Evolutionary conservation across 345 rosid species (phyloP).

Genomic region (Bruguiera sexangula): DNA sequence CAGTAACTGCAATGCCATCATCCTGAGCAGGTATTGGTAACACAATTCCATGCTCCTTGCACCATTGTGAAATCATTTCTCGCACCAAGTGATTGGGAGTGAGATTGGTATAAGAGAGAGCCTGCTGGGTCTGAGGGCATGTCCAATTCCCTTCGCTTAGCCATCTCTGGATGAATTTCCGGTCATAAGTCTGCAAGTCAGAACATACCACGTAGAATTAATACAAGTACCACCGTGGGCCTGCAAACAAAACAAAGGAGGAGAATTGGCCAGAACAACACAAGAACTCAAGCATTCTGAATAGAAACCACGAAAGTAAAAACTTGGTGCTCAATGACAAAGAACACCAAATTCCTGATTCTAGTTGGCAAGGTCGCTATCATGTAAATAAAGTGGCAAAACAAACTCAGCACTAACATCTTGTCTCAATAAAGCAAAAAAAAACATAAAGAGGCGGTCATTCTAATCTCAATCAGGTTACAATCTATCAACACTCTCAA

Average conservation of each 20-base stretch:
- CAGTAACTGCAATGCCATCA: conserved; percentile 20
- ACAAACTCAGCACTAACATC: not conserved
- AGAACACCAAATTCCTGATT: not conserved
- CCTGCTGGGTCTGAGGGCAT: conserved; percentile 48
- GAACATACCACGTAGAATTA: conserved; percentile 9
- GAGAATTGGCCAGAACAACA: not conserved
- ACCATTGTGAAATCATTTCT: conserved; percentile 52
- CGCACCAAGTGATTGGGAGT: conserved; percentile 43
- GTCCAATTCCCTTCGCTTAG: conserved; percentile 37
- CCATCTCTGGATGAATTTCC: conserved; percentile 39
- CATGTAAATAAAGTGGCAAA: not conserved
- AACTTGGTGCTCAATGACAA: too few relatives aligned
- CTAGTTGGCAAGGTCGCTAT: conserved; percentile 2
- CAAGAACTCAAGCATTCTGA: not conserved
- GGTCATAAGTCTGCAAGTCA: conserved; percentile 53
- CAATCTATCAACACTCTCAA: not conserved
- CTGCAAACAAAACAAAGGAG: not conserved
- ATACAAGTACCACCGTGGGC: not conserved
- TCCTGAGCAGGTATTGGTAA: conserved; percentile 22
- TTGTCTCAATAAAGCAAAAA: not conserved
- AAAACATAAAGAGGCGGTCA: too few relatives aligned
- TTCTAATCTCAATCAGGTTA: too few relatives aligned
- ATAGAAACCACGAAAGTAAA: too few relatives aligned
- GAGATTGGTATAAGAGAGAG: conserved; percentile 36
- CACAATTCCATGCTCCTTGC: conserved; percentile 31